Conservation (phyloP, 2,329 filamentous ascomycete species). For the Incumbomyces delicatus region DNA sequence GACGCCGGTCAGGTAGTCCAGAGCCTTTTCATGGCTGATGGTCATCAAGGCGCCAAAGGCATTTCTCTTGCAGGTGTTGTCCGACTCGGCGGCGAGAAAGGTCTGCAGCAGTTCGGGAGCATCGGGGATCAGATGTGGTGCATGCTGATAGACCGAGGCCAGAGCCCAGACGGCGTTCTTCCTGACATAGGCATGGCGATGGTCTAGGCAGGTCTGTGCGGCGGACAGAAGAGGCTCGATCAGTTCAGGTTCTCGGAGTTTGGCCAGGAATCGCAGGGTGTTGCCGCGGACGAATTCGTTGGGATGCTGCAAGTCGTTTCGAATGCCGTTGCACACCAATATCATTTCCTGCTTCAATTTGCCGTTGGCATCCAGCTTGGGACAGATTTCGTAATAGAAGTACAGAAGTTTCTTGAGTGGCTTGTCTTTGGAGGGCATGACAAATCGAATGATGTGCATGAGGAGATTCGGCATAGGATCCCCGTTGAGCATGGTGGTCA, state of each 20-base stretch:
- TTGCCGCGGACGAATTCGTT: slow-evolving; percentile 98
- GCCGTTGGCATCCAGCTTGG: slow-evolving; percentile 80
- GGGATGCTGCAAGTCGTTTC: slow-evolving; percentile 91
- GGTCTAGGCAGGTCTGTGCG: slow-evolving; percentile 82
- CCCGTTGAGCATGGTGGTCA: slow-evolving; percentile 91
- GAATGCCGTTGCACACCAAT: slow-evolving; percentile 94
- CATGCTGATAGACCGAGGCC: slow-evolving; percentile 83
- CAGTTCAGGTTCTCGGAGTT: slow-evolving; percentile 87
- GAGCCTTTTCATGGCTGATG: slow-evolving; percentile 87
- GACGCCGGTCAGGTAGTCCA: slow-evolving; percentile 76
- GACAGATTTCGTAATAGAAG: slow-evolving; percentile 92
- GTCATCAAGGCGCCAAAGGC: slow-evolving; percentile 84
- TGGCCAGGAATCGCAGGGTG: slow-evolving; percentile 94
- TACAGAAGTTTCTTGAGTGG: slow-evolving; percentile 95
- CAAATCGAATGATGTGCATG: slow-evolving; percentile 99
- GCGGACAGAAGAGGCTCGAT: slow-evolving; percentile 93
- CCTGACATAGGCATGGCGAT: slow-evolving; percentile 92
- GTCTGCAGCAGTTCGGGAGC: slow-evolving; percentile 82
- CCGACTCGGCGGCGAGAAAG: slow-evolving; percentile 84
- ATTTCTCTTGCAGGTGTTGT: slow-evolving; percentile 95
- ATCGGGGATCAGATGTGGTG: slow-evolving; percentile 85
- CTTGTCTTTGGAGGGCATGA: slow-evolving; percentile 98
- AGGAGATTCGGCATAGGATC: slow-evolving; percentile 90
- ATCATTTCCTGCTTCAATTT: slow-evolving; percentile 99
- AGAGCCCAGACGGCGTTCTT: slow-evolving; percentile 97